Evolutionary conservation across 1,284 basidiomycete genomes (phyloP).

Genomic region (Porodaedalea pini): DNA sequence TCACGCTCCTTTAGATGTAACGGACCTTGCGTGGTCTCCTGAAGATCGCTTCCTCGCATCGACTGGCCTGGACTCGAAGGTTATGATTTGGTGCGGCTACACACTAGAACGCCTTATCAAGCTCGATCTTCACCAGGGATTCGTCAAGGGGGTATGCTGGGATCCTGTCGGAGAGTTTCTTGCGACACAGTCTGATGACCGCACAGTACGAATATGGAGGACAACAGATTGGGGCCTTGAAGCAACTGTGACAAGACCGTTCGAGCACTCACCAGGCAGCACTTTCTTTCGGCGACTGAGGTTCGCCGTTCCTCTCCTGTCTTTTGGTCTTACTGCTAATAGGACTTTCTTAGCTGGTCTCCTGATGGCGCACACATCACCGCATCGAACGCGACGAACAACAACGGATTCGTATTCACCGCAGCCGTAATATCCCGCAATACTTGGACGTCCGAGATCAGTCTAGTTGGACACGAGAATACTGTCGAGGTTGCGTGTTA

Average conservation of each 20-base stretch:
- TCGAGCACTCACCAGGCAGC: constrained; percentile 89
- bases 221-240: constrained; percentile 90
- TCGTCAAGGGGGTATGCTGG: constrained; percentile 98
- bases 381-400: constrained; percentile 95
- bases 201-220: constrained; percentile 94
- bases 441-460: constrained; percentile 86
- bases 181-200: constrained; percentile 96
- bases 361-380: constrained; percentile 98
- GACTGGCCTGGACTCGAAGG: constrained; percentile 88
- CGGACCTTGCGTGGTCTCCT: constrained; percentile 93
- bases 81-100: constrained; percentile 90
- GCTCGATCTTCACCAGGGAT: constrained; percentile 89
- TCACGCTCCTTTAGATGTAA: constrained; percentile 69
- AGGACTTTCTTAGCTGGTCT: constrained; percentile 72
- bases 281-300: constrained; percentile 93
- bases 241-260: constrained; percentile 83
- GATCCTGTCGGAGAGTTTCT: constrained; percentile 97
- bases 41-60: constrained; percentile 91
- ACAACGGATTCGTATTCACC: constrained; percentile 93
- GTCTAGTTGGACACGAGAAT: constrained; percentile 95
- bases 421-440: constrained; percentile 90
- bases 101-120: constrained; percentile 82
- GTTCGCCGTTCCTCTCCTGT: constrained; percentile 39
- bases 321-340: neutral
- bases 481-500: constrained; percentile 95